These are phyloP conservation scores for Hyaloperonospora arabidopsidis DNA, from an alignment of 352 stramenopile genomes.

Conservation along the genomic window DNA sequence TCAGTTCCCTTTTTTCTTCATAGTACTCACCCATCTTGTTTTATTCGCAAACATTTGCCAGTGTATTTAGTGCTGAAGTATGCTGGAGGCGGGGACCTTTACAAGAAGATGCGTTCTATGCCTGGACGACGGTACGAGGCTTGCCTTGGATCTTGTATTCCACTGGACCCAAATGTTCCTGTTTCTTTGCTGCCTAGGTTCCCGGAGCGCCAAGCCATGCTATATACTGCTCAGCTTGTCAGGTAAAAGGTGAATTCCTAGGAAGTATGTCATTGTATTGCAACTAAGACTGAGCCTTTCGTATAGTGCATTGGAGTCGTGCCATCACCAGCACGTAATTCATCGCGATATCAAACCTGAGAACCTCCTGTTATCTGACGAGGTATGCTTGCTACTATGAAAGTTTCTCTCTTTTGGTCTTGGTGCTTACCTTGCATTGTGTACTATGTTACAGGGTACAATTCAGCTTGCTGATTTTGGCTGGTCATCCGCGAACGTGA, in stretches of 20 bases:
- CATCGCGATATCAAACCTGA: slow-evolving; percentile 95
- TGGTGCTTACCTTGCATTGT: slow-evolving; percentile 2
- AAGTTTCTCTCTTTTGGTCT: background rate
- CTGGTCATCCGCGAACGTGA: slow-evolving; percentile 91
- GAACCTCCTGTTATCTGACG: slow-evolving; percentile 85
- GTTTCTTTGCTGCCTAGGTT: slow-evolving; percentile 26
- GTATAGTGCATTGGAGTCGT: slow-evolving; percentile 48
- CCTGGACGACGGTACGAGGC: slow-evolving; percentile 34
- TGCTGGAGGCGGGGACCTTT: slow-evolving; percentile 76
- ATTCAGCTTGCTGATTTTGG: slow-evolving; percentile 99
- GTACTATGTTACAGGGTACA: slow-evolving; percentile 48
- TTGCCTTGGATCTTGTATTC: background rate
- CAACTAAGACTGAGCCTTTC: background rate
- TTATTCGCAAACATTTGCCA: slow-evolving; percentile 5
- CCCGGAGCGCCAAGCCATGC: slow-evolving; percentile 50
- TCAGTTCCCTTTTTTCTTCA: background rate
- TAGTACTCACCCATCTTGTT: slow-evolving; percentile 1
- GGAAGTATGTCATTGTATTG: background rate
- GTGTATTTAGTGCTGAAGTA: slow-evolving; percentile 88
- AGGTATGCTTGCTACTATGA: slow-evolving; percentile 23
- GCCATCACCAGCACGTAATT: slow-evolving; percentile 80
- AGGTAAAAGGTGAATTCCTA: slow-evolving; percentile 25
- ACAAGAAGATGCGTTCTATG: slow-evolving; percentile 60
- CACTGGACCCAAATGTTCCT: background rate
- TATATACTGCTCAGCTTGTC: slow-evolving; percentile 67